Base-by-base conservation (phyloP, 192 early-diverging fungal species). In the Backusella liffmaniae region DNA sequence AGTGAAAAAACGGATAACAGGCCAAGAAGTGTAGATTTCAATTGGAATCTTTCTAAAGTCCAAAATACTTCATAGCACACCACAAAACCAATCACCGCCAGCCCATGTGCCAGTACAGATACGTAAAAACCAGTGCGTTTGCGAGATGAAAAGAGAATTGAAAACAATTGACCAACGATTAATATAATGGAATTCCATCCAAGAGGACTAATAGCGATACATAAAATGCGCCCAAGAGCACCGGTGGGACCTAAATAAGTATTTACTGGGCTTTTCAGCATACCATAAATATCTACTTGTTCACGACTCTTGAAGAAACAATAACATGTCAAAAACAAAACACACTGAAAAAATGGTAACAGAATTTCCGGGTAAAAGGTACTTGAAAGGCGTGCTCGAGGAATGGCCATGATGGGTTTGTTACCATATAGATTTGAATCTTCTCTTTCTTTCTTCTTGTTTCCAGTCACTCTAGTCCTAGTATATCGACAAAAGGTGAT, bases 341-440 rank as follows among this genome's bases (percentile, higher is more conserved):
- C 42, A 30, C 87, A 86, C 80, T 89, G 89, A 32, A 91, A 39
- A 65, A 91, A 76, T 7, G 90, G 90, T 75, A 90, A 77, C 70
- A 90, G n/a, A 41, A 91, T 89, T 76, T 91, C 89, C 4, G 89
- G 83, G 29, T 87, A 81, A 79, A 91, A 82, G 37, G 90, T 88
- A 76, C 88, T 88, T 13, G 84, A 83, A 71, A 85, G 80, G 76
- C 83, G 85, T 9, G 90, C 90, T 6, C 89, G 84, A 53, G 90
- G 89, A 44, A 86, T 83, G 49, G 83, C 83, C 46, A 86, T 87
- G 8, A 74, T 70, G 12, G 72, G 72, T 8, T 73, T 75, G 36
- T 85, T 83, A 34, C 86, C 83, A 75, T 34, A 85, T 2, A 65
- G 23, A 12, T 32, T 62, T 0, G 70, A 70, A 26, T 37, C 39